Percentiles rank a stretch among this genome's conserved stretches.
These are phyloP conservation scores for Dothidotthia symphoricarpi DNA, from an alignment of 2,329 filamentous ascomycete genomes.

Conservation along the genomic window DNA sequence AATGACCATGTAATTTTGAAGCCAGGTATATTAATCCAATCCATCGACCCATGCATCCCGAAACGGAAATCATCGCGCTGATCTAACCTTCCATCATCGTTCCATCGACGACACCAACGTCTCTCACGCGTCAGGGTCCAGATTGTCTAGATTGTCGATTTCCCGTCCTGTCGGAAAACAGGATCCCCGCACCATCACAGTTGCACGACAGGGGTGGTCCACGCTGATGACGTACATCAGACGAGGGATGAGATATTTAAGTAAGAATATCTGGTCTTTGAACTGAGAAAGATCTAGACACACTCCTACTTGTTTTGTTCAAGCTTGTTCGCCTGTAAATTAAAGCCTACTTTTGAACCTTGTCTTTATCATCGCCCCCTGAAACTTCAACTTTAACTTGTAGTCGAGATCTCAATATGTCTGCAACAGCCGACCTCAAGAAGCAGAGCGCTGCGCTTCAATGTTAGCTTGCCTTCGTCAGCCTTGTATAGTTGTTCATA, in stretches of 20 bases:
- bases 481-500: neutral
- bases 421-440: slow-evolving; percentile 42
- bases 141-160: slow-evolving; percentile 4
- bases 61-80: neutral
- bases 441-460: slow-evolving; percentile 45
- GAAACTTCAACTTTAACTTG: neutral
- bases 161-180: slow-evolving; percentile 9
- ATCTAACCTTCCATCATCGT: no score
- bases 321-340: neutral
- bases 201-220: slow-evolving; percentile 8
- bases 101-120: no score
- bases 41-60: no score
- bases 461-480: slow-evolving; percentile 28
- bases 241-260: slow-evolving; percentile 4
- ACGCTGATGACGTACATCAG: slow-evolving; percentile 8
- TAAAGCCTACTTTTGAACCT: slow-evolving; percentile 1
- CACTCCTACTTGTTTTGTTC: neutral
- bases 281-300: neutral
- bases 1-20: no score
- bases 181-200: slow-evolving; percentile 10
- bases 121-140: slow-evolving; percentile 4
- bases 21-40: no score
- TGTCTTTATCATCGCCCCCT: neutral
- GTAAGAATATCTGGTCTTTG: slow-evolving; percentile 4
- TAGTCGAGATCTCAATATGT: slow-evolving; percentile 21